Conservation (phyloP, 2,329 filamentous ascomycete genomes). For the Diaporthe citri region DNA sequence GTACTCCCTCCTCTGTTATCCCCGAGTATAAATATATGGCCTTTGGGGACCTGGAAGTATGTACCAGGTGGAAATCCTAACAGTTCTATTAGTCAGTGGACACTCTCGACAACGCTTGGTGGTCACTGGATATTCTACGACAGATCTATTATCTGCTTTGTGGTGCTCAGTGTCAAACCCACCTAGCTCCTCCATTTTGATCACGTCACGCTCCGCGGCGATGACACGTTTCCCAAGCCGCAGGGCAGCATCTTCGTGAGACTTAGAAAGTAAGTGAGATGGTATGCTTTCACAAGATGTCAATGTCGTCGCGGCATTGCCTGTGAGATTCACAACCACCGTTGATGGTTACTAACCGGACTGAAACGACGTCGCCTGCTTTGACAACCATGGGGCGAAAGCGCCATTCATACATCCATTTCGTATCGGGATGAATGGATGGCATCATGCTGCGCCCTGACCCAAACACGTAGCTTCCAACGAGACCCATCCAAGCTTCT, state of each 20-base stretch:
- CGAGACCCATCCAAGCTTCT: slow-evolving; percentile 3
- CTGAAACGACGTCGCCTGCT: neutral
- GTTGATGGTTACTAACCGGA: neutral
- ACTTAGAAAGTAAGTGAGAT: neutral
- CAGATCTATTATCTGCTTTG: neutral
- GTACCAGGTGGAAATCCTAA: neutral
- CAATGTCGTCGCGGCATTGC: neutral
- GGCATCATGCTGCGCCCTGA: neutral
- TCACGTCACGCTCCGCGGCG: neutral
- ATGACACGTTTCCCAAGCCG: slow-evolving; percentile 8
- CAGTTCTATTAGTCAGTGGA: neutral
- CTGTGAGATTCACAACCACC: neutral
- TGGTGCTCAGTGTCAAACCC: neutral
- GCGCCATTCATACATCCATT: neutral
- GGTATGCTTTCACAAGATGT: neutral
- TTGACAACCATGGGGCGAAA: neutral
- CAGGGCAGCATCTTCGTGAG: too few relatives aligned
- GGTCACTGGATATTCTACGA: neutral
- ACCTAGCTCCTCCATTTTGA: slow-evolving; percentile 6
- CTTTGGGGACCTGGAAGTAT: slow-evolving; percentile 11
- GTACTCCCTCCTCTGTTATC: neutral
- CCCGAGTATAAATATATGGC: neutral
- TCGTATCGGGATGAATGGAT: neutral
- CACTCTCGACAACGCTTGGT: too few relatives aligned
- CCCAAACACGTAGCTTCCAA: rapidly evolving